phyloP scores from a whole-genome alignment of 2,329 filamentous ascomycete species.

The Lasiodiplodia hormozganensis region DNA sequence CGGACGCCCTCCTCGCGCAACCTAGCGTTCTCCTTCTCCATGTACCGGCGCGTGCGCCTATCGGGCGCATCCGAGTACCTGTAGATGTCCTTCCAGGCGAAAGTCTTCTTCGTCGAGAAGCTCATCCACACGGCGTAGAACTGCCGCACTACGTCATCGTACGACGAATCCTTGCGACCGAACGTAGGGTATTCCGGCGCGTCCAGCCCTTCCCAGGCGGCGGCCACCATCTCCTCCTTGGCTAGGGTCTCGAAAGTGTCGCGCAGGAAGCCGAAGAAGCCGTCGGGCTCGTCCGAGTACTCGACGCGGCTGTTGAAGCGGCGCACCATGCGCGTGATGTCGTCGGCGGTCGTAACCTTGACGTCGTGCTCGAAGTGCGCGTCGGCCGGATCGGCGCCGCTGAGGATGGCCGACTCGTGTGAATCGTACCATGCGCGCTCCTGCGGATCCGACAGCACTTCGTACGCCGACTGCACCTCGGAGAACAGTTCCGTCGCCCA shows the following conservation, averaged over 20 bases:
- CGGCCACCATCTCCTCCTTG: constrained; percentile 78
- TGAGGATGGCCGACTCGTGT: constrained; percentile 84
- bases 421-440: constrained; percentile 98
- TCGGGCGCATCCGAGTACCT: constrained; percentile 86
- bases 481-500: constrained; percentile 85
- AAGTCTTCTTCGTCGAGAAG: constrained; percentile 85
- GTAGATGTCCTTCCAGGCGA: constrained; percentile 89
- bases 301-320: constrained; percentile 80
- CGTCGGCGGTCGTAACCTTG: constrained; percentile 78
- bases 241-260: constrained; percentile 82
- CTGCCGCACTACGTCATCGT: constrained; percentile 75
- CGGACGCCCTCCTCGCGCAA: constrained; percentile 80
- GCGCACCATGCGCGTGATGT: constrained; percentile 78
- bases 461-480: constrained; percentile 90
- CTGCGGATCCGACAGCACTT: constrained; percentile 94
- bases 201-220: constrained; percentile 69
- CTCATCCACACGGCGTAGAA: constrained; percentile 85
- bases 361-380: constrained; percentile 71
- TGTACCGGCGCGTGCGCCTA: constrained; percentile 77
- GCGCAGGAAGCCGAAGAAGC: constrained; percentile 83
- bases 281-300: constrained; percentile 78
- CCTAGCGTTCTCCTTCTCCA: constrained; percentile 95
- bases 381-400: constrained; percentile 55
- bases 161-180: constrained; percentile 75
- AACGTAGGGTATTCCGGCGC: constrained; percentile 79